Base-by-base conservation (phyloP, 148 eudicot genomes). In the Camellia lanceoleosa region DNA sequence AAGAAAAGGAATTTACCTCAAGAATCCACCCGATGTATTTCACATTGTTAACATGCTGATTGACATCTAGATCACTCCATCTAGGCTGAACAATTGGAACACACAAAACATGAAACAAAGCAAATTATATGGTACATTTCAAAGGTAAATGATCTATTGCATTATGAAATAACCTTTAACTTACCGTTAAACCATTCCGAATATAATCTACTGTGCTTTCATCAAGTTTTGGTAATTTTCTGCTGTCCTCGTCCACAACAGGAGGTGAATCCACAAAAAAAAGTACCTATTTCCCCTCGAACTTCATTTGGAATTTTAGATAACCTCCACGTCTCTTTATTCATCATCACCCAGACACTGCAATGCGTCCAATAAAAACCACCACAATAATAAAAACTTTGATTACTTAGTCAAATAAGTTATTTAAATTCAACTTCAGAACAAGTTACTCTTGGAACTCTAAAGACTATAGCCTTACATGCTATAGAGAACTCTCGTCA, bases 331-430 rank as follows among this genome's bases (percentile, higher is more conserved):
- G 99, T 96, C 61, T 86, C 77, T 83, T 92, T 92, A 90, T 94
- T 96, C 99, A 96, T 96, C 99, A 96, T 90, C 75, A 96, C 99
- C 90, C 92, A 92, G n/a, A 90, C 86, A 84, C 99, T 96, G 88
- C 84, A 85, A 61, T 59, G 30, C 71, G 52, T 47, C 61, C 59
- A 77, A 66, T 38, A 76, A 13, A 76, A 8, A 38, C 49, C 59
- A 46, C 59, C 3, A 55, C 14, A 2, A 12, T 8, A 0, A 2
- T 55, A 6, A 5, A 4, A 16, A 60, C 3, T 19, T 3, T 18
- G 18, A 19, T 71, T 61, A 54, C 15, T 51, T 49, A 15, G 11
- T 44, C 7, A 72, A 30, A 54, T 23, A 72, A 52, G 60, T 72
- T 44, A 72, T 72, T 72, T 44, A 72, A 54, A 52, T 65, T 10